Conservation (phyloP, 345 rosid species). For the Leavenworthia alabamica region DNA sequence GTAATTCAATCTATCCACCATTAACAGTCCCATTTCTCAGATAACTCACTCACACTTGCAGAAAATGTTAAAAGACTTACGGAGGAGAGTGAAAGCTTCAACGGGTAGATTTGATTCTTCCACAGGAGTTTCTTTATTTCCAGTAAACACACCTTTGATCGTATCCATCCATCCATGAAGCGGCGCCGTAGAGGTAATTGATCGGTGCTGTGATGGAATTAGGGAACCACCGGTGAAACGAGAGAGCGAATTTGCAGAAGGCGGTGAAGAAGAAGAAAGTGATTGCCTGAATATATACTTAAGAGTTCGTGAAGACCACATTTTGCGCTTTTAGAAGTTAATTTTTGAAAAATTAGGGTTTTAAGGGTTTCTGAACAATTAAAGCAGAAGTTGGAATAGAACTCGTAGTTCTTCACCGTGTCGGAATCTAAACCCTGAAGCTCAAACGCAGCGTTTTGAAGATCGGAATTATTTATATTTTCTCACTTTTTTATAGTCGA, state of each 20-base stretch:
- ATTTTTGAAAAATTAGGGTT: conserved; percentile 15
- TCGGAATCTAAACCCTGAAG: conserved; percentile 1
- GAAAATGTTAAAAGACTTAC: conserved; percentile 36
- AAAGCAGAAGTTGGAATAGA: not conserved
- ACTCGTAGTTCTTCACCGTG: not conserved
- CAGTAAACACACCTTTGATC: conserved; percentile 78
- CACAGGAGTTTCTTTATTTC: conserved; percentile 41
- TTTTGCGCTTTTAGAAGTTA: not conserved
- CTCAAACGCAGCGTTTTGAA: conserved; percentile 1
- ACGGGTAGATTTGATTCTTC: conserved; percentile 34
- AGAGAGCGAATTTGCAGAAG: not conserved
- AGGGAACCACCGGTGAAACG: conserved; percentile 9
- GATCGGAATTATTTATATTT: not conserved
- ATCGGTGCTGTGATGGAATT: conserved; percentile 41
- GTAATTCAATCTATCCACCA: not conserved
- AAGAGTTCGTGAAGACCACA: conserved; percentile 16
- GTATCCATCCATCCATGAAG: conserved; percentile 67
- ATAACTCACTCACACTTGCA: not conserved
- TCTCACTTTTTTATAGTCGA: not conserved
- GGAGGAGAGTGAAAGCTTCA: conserved; percentile 65
- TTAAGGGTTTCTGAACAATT: not conserved
- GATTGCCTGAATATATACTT: conserved; percentile 1
- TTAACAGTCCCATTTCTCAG: not conserved
- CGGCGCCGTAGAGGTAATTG: conserved; percentile 45
- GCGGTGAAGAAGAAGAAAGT: conserved; percentile 1